phyloP scores from a whole-genome alignment of 2,329 filamentous ascomycete genomes.

The Trichoderma brevicompactum region DNA sequence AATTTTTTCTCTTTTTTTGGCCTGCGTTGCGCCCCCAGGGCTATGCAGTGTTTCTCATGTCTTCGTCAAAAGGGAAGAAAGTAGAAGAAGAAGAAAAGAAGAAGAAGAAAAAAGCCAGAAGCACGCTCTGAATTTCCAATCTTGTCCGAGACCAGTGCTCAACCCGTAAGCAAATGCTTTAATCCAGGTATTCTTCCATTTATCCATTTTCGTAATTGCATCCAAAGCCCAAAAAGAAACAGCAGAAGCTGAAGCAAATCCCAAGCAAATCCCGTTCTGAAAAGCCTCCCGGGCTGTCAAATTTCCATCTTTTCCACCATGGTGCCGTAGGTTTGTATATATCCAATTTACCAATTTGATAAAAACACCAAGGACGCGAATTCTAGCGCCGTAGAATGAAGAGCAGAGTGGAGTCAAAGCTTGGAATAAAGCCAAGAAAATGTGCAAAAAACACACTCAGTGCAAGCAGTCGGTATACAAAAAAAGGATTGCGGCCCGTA shows the following conservation, averaged over 20 bases:
- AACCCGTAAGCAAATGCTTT: slow-evolving; percentile 7
- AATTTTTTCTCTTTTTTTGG: slow-evolving; percentile 30
- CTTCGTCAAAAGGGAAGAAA: slow-evolving; percentile 32
- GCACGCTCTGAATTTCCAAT: slow-evolving; percentile 23
- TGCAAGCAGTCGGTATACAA: slow-evolving; percentile 10
- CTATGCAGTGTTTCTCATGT: slow-evolving; percentile 31
- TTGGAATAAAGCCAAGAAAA: slow-evolving; percentile 32
- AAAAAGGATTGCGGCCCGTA: slow-evolving; percentile 13
- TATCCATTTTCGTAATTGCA: slow-evolving; percentile 8
- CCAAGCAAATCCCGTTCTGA: slow-evolving; percentile 3
- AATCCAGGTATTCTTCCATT: slow-evolving; percentile 4
- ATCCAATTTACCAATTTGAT: background rate
- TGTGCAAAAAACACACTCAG: slow-evolving; percentile 31
- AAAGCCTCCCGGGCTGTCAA: slow-evolving; percentile 14
- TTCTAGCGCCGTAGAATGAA: slow-evolving; percentile 32
- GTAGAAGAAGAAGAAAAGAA: slow-evolving; percentile 29
- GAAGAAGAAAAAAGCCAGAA: slow-evolving; percentile 26
- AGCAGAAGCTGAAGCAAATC: slow-evolving; percentile 10
- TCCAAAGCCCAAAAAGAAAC: slow-evolving; percentile 16
- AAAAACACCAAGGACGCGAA: slow-evolving; percentile 36
- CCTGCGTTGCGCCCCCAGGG: slow-evolving; percentile 28
- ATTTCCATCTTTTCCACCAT: background rate
- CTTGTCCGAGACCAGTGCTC: slow-evolving; percentile 21
- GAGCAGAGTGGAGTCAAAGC: slow-evolving; percentile 37
- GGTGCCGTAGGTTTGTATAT: slow-evolving; percentile 5